Conservation (phyloP, 164 flowering plant genomes). For the Macadamia integrifolia region DNA sequence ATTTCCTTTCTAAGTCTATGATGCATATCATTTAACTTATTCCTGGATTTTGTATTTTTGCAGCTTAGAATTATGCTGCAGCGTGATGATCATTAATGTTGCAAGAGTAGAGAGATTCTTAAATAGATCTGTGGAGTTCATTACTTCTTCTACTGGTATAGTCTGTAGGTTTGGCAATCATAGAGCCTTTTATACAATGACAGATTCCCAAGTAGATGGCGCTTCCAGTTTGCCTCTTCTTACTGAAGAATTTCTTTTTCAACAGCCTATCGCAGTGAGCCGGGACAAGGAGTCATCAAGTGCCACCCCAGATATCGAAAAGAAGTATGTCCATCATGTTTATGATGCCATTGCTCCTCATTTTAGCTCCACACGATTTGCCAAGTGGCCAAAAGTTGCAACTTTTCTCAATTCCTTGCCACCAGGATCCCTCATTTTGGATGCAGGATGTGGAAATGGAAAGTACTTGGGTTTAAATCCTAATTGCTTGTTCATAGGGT, state of each 20-base stretch:
- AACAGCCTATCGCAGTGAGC: constrained; percentile 11
- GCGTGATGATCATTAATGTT: constrained; percentile 8
- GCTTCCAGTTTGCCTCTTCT: constrained; percentile 18
- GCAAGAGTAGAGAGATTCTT: constrained; percentile 13
- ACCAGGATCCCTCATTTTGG: constrained; percentile 64
- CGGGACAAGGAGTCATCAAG: constrained; percentile 16
- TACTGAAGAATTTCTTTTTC: constrained; percentile 18
- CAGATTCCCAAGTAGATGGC: constrained; percentile 24
- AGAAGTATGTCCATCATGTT: constrained; percentile 88
- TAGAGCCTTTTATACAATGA: constrained; percentile 27
- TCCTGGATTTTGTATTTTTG: not conserved
- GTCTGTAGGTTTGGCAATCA: constrained; percentile 5
- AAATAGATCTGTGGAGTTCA: not conserved
- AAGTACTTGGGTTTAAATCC: constrained; percentile 84
- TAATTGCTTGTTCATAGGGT: constrained; percentile 67
- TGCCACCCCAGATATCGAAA: constrained; percentile 86
- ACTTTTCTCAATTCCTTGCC: constrained; percentile 59
- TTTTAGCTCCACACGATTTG: constrained; percentile 90
- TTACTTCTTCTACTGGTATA: not conserved
- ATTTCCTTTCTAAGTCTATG: not conserved
- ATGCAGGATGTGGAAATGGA: constrained; percentile 98
- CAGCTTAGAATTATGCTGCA: not conserved
- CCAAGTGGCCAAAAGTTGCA: constrained; percentile 97
- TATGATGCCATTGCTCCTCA: constrained; percentile 99
- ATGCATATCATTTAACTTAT: not conserved